These are phyloP conservation scores for Yamadazyma epiphylla DNA, from an alignment of 1,139 yeast species.

Conservation along the genomic window DNA sequence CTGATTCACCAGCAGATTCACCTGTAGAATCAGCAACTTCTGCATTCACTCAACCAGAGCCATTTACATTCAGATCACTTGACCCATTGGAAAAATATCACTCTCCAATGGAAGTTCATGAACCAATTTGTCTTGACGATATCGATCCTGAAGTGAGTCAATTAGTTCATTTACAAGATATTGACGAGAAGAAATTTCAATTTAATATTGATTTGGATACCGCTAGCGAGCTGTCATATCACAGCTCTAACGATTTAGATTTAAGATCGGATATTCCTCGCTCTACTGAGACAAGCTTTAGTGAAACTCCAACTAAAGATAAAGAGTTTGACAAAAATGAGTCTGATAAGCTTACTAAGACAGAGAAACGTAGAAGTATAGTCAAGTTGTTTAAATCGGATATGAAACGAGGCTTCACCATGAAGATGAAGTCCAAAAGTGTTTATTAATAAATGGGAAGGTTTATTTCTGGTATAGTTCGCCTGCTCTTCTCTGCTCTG, in stretches of 20 bases:
- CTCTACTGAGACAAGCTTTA: not conserved
- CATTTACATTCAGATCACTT: not conserved
- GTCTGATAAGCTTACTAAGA: too few relatives aligned
- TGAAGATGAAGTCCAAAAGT: conserved; percentile 16
- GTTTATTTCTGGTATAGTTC: too few relatives aligned
- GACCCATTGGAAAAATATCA: conserved; percentile 1
- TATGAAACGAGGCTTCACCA: conserved; percentile 13
- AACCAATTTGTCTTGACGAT: not conserved
- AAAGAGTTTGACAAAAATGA: conserved; percentile 1
- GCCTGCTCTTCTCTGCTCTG: too few relatives aligned
- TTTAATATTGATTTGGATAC: conserved; percentile 10
- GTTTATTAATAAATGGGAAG: conserved; percentile 14
- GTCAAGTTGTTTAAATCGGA: conserved; percentile 14
- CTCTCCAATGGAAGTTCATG: conserved; percentile 4
- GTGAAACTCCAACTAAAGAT: not conserved
- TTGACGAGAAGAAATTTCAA: conserved; percentile 13
- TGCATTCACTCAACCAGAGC: not conserved
- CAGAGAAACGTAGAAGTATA: conserved; percentile 14
- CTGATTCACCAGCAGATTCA: not conserved
- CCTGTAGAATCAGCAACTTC: too few relatives aligned
- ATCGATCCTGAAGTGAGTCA: conserved; percentile 11
- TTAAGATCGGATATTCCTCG: not conserved
- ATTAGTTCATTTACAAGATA: conserved; percentile 11
- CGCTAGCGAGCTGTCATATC: not conserved
- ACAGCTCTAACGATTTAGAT: not conserved